A percentile compares a stretch with the other conserved stretches of the same genome.
These are phyloP conservation scores for Cudoniella acicularis DNA, from an alignment of 495 filamentous ascomycete species.

Conservation along the genomic window DNA sequence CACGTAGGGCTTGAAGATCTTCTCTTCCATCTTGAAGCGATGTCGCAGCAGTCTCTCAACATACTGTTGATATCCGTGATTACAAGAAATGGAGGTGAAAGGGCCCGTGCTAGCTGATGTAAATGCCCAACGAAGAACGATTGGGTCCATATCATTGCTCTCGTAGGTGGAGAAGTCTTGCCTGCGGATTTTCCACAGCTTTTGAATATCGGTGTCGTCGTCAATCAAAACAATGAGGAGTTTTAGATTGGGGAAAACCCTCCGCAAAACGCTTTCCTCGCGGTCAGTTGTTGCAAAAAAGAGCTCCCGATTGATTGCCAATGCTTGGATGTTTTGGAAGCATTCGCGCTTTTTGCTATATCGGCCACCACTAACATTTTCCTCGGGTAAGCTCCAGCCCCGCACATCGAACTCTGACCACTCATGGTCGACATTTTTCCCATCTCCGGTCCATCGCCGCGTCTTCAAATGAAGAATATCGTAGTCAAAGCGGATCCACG, in stretches of 20 bases:
- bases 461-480: conserved; percentile 5
- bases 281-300: background rate
- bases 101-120: background rate
- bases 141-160: background rate
- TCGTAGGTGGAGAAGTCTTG: background rate
- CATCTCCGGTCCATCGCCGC: background rate
- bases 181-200: background rate
- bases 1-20: background rate
- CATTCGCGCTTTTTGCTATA: background rate
- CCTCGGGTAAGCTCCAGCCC: background rate
- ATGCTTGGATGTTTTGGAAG: background rate
- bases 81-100: background rate
- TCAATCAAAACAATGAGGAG: conserved; percentile 3
- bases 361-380: background rate
- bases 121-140: background rate
- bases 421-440: background rate
- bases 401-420: background rate
- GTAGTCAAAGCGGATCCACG: background rate
- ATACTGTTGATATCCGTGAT: background rate
- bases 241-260: background rate
- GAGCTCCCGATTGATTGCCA: conserved; percentile 1
- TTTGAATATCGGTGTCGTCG: background rate
- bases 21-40: conserved; percentile 4
- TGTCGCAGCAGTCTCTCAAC: background rate
- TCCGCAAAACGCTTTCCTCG: background rate